These are phyloP conservation scores for Fistulifera solaris DNA, from an alignment of 108 stramenopile species.

Conservation along the genomic window DNA sequence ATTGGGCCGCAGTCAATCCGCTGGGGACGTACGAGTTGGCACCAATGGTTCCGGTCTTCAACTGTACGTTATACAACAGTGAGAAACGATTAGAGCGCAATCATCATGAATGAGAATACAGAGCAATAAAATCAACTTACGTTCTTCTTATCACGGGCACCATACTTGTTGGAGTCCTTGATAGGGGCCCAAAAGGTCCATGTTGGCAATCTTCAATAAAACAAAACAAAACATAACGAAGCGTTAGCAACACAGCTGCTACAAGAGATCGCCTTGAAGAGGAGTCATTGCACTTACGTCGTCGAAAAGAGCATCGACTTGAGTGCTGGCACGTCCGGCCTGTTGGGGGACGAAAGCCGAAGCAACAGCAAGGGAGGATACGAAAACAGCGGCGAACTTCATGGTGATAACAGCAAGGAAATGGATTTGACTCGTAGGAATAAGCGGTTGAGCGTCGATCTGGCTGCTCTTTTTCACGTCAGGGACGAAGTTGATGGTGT, in stretches of 20 bases:
- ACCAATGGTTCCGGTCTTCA: conserved; percentile 37
- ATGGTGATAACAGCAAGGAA: conserved; percentile 21
- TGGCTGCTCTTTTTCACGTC: neutral
- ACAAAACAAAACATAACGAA: conserved; percentile 2
- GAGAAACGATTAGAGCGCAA: neutral
- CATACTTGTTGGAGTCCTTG: conserved; percentile 53
- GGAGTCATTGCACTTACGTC: too few species aligned
- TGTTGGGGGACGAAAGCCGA: conserved; percentile 62
- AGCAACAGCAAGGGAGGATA: conserved; percentile 57
- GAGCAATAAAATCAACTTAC: conserved; percentile 1
- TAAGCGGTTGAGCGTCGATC: neutral
- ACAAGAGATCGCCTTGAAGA: too few species aligned
- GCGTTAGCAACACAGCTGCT: too few species aligned
- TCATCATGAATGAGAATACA: neutral
- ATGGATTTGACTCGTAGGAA: neutral
- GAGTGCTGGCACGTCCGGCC: conserved; percentile 15
- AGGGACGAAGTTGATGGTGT: neutral
- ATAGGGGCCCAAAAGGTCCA: conserved; percentile 55
- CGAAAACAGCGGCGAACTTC: conserved; percentile 61
- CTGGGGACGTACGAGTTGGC: conserved; percentile 47
- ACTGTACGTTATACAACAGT: conserved; percentile 11
- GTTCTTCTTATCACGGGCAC: conserved; percentile 44
- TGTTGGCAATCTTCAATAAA: conserved; percentile 19
- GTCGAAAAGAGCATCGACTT: conserved; percentile 20
- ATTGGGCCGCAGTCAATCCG: conserved; percentile 41